These are phyloP conservation scores for Albizia julibrissin DNA, from an alignment of 306 rosid species.

Conservation along the genomic window DNA sequence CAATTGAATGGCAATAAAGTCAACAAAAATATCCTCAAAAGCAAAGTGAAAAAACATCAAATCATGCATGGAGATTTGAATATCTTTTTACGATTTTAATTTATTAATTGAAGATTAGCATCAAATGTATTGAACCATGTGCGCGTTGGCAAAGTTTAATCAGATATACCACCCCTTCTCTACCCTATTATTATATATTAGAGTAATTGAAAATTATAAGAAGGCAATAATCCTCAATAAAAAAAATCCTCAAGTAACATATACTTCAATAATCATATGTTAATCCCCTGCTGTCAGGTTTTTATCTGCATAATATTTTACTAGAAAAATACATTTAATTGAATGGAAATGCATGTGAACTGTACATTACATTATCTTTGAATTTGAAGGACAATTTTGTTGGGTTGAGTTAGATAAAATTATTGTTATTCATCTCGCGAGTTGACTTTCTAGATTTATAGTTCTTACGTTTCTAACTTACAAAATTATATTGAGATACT, in stretches of 20 bases:
- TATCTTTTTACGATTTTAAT: not conserved
- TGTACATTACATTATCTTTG: not conserved
- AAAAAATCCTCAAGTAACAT: not conserved
- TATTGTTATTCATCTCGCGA: no score
- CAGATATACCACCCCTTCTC: not conserved
- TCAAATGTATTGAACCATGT: not conserved
- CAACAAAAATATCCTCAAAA: slow-evolving; percentile 14
- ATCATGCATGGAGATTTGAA: not conserved
- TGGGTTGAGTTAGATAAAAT: not conserved
- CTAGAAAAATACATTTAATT: not conserved
- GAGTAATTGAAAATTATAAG: not conserved
- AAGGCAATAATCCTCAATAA: not conserved
- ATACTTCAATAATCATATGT: not conserved
- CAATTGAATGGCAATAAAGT: slow-evolving; percentile 2
- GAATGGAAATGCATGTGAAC: not conserved
- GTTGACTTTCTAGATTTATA: no score
- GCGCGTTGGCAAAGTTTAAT: not conserved
- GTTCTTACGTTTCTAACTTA: no score
- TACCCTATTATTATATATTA: not conserved
- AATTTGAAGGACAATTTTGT: not conserved
- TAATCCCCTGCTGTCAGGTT: not conserved
- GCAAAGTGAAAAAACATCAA: not conserved
- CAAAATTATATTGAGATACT: no score
- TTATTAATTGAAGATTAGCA: not conserved
- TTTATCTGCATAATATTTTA: not conserved